These are phyloP conservation scores for Astrothelium subdiscretum DNA, from an alignment of 495 filamentous ascomycete species.

Conservation along the genomic window DNA sequence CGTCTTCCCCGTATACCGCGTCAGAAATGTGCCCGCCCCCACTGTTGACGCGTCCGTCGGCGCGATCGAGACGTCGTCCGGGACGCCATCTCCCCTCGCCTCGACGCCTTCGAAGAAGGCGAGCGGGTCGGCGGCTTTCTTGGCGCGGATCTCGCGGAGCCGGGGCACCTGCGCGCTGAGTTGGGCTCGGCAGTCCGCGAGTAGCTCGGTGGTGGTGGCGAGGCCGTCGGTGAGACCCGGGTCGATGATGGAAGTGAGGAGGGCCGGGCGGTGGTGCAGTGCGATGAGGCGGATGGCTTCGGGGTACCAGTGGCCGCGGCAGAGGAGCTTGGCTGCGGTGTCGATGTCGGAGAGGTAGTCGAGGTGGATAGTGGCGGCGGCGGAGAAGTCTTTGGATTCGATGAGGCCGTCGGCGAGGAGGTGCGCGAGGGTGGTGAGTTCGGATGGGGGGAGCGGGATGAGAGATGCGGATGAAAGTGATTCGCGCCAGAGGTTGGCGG, in stretches of 20 bases:
- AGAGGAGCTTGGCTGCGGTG: slow-evolving; percentile 56
- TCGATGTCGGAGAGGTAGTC: slow-evolving; percentile 66
- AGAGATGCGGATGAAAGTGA: slow-evolving; percentile 66
- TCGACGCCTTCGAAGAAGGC: slow-evolving; percentile 45
- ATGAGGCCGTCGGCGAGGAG: slow-evolving; percentile 58
- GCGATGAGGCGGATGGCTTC: slow-evolving; percentile 66
- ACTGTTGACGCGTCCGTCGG: slow-evolving; percentile 71
- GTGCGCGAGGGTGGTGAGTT: slow-evolving; percentile 51
- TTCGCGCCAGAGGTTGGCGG: slow-evolving; percentile 82
- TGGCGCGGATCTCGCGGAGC: slow-evolving; percentile 64
- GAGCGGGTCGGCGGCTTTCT: slow-evolving; percentile 67
- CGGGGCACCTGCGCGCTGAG: slow-evolving; percentile 73
- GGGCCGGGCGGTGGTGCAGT: slow-evolving; percentile 44
- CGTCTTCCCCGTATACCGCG: slow-evolving; percentile 71
- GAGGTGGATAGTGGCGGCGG: slow-evolving; percentile 67
- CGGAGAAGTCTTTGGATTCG: slow-evolving; percentile 69
- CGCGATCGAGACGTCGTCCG: slow-evolving; percentile 84
- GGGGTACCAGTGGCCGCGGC: slow-evolving; percentile 72
- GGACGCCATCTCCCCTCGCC: slow-evolving; percentile 44
- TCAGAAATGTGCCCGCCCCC: slow-evolving; percentile 64
- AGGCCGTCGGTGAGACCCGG: slow-evolving; percentile 64
- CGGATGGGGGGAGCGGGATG: slow-evolving; percentile 43
- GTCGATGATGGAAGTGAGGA: slow-evolving; percentile 54
- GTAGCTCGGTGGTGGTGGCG: slow-evolving; percentile 68
- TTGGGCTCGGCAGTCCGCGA: slow-evolving; percentile 84